Percentiles rank a stretch among this genome's conserved stretches.
phyloP scores from a whole-genome alignment of 2,329 filamentous ascomycete genomes.

The Ustilaginoidea virens region DNA sequence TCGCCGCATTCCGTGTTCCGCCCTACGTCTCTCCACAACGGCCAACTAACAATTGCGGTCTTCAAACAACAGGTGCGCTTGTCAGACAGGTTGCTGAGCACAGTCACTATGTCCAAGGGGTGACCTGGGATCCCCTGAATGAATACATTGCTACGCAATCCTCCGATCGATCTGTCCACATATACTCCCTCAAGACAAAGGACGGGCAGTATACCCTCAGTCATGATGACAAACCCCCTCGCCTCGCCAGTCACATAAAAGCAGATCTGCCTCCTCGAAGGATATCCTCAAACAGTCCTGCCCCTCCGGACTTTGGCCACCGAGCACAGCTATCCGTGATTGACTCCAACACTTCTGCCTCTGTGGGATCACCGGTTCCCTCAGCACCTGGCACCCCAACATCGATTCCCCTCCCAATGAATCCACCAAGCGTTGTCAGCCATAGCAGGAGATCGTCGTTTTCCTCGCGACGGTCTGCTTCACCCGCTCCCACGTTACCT shows the following conservation, averaged over 20 bases:
- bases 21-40: neutral
- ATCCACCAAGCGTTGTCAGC: slow-evolving; percentile 75
- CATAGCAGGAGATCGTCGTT: slow-evolving; percentile 94
- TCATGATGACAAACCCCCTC: slow-evolving; percentile 52
- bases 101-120: slow-evolving; percentile 95
- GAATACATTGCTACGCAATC: slow-evolving; percentile 98
- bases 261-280: slow-evolving; percentile 87
- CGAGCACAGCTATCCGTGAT: slow-evolving; percentile 46
- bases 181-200: slow-evolving; percentile 91
- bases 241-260: slow-evolving; percentile 61
- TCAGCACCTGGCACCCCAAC: slow-evolving; percentile 91
- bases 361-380: slow-evolving; percentile 67
- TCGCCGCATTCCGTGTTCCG: too few relatives aligned
- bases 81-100: slow-evolving; percentile 94
- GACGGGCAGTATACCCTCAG: slow-evolving; percentile 82
- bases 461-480: slow-evolving; percentile 72
- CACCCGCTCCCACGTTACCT: slow-evolving; percentile 84
- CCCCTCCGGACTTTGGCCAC: slow-evolving; percentile 65
- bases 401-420: slow-evolving; percentile 83
- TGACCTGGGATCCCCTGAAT: slow-evolving; percentile 95
- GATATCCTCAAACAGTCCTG: slow-evolving; percentile 83
- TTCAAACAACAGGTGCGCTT: slow-evolving; percentile 34
- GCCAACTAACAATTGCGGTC: slow-evolving; percentile 4
- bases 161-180: slow-evolving; percentile 92
- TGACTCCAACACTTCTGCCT: slow-evolving; percentile 33